A percentile compares a stretch with the other conserved stretches of the same genome.
These are phyloP conservation scores for Aspergillus taichungensis DNA, from an alignment of 495 filamentous ascomycete species.

Conservation along the genomic window DNA sequence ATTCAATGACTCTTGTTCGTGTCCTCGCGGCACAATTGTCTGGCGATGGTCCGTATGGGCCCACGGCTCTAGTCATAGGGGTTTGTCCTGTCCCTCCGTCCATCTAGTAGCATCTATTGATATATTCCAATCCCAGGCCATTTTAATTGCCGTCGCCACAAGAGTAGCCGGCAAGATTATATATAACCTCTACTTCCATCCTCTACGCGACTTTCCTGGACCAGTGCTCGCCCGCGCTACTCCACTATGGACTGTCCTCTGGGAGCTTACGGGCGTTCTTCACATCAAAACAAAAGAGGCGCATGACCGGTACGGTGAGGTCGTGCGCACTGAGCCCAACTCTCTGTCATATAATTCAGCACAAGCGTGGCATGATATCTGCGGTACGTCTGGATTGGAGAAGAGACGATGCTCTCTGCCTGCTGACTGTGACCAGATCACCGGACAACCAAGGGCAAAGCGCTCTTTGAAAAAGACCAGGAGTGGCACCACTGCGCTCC, in stretches of 20 bases:
- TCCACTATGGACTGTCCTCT: not conserved
- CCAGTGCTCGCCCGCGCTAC: conserved; percentile 15
- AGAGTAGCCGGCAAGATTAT: not conserved
- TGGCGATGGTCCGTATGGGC: too few species aligned
- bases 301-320: conserved; percentile 11
- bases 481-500: not conserved
- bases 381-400: not conserved
- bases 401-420: not conserved
- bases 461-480: not conserved
- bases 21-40: too few species aligned
- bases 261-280: conserved; percentile 3
- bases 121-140: too few species aligned
- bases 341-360: conserved; percentile 8
- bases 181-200: conserved; percentile 24
- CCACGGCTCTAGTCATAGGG: too few species aligned
- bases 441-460: not conserved
- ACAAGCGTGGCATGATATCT: conserved; percentile 8
- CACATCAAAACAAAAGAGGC: conserved; percentile 4
- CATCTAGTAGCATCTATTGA: not conserved
- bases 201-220: conserved; percentile 16
- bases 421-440: not conserved
- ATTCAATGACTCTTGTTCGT: not conserved
- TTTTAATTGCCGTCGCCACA: too few species aligned
- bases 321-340: conserved; percentile 9
- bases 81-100: too few species aligned